Evolutionary conservation across 768 basidiomycete genomes (phyloP).

Genomic region (Hirschioporus abietinus): DNA sequence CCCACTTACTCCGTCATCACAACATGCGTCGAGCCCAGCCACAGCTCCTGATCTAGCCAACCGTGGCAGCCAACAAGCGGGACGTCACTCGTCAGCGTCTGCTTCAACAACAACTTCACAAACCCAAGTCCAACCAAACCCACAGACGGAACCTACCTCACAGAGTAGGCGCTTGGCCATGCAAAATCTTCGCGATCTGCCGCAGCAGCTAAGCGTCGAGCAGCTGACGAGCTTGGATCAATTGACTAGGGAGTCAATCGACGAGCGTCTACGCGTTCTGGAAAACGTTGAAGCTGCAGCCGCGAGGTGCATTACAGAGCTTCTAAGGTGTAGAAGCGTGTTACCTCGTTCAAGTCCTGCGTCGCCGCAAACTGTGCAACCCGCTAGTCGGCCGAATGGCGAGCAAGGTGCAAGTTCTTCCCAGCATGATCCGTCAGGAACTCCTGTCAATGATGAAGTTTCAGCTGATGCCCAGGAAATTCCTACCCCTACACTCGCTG

Average conservation of each 20-base stretch:
- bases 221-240: slow-evolving; percentile 62
- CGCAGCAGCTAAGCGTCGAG: slow-evolving; percentile 47
- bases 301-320: slow-evolving; percentile 72
- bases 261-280: slow-evolving; percentile 74
- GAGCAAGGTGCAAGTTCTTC: not conserved
- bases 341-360: slow-evolving; percentile 35
- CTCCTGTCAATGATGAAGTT: not conserved
- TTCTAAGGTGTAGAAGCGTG: slow-evolving; percentile 70
- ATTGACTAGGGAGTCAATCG: slow-evolving; percentile 74
- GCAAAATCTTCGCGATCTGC: slow-evolving; percentile 22
- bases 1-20: not conserved
- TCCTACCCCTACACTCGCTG: not conserved
- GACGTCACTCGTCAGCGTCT: not conserved
- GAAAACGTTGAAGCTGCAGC: slow-evolving; percentile 72
- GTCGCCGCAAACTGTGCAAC: not conserved
- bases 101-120: not conserved
- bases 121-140: not conserved
- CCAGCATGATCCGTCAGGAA: not conserved
- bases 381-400: not conserved
- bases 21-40: not conserved
- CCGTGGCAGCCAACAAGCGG: not conserved
- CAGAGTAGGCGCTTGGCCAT: slow-evolving; percentile 19
- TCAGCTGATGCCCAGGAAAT: not conserved
- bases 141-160: slow-evolving; percentile 10
- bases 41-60: not conserved